Evolutionary conservation across 169 alveolate genomes (phyloP).

Genomic region (Plasmodium fragile): DNA sequence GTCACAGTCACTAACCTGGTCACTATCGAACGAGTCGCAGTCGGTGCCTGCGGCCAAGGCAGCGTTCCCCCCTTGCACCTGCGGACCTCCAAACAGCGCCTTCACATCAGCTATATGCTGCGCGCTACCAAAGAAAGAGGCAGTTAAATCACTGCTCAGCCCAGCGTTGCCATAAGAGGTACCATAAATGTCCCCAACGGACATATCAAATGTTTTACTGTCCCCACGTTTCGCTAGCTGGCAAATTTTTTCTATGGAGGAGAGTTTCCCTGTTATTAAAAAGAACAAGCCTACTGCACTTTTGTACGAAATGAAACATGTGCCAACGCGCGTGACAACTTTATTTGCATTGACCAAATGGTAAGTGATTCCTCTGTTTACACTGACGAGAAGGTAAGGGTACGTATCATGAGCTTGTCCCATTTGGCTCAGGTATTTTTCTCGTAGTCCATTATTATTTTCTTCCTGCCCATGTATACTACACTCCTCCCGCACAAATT

Average conservation of each 20-base stretch:
- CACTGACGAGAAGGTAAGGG: slow-evolving; percentile 37
- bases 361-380: slow-evolving; percentile 44
- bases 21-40: background rate
- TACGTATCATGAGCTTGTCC: background rate
- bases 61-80: background rate
- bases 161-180: slow-evolving; percentile 47
- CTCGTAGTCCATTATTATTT: background rate
- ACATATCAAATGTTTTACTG: slow-evolving; percentile 44
- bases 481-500: slow-evolving; percentile 15
- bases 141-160: slow-evolving; percentile 29
- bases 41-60: background rate
- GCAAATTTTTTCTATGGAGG: slow-evolving; percentile 32
- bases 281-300: slow-evolving; percentile 11
- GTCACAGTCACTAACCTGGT: background rate
- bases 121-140: slow-evolving; percentile 64
- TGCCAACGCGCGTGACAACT: slow-evolving; percentile 21
- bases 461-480: background rate
- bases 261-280: slow-evolving; percentile 34
- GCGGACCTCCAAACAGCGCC: background rate
- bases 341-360: slow-evolving; percentile 28
- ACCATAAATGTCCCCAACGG: slow-evolving; percentile 72
- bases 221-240: slow-evolving; percentile 36
- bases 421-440: background rate
- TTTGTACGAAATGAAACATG: slow-evolving; percentile 28
- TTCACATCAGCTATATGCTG: slow-evolving; percentile 6